Conservation (phyloP, 2,329 filamentous ascomycete genomes). For the Dothistroma pini region DNA sequence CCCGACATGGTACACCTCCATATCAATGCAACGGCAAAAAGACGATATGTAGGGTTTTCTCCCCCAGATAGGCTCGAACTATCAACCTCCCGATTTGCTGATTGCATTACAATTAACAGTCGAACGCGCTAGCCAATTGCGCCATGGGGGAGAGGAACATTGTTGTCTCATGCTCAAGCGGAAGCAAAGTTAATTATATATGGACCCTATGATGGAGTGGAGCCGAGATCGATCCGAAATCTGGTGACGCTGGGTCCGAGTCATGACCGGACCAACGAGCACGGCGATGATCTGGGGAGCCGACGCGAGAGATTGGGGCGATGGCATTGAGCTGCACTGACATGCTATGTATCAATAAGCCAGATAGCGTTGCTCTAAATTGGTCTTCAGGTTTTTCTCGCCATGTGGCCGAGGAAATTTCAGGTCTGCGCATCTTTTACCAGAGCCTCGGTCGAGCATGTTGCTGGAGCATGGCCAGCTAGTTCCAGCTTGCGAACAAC, state of each 20-base stretch:
- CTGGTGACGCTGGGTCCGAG: too few species aligned
- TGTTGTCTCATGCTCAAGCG: not conserved
- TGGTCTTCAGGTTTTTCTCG: not conserved
- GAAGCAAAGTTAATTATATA: not conserved
- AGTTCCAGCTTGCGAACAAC: not conserved
- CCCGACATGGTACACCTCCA: too few species aligned
- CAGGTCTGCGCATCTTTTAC: not conserved
- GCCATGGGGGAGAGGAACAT: constrained; percentile 8
- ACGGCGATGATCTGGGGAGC: not conserved
- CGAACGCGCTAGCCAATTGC: constrained; percentile 28
- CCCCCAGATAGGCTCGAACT: constrained; percentile 21
- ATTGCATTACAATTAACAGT: constrained; percentile 17
- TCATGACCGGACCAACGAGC: not conserved
- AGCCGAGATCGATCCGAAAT: not conserved
- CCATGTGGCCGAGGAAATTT: not conserved
- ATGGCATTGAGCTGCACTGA: not conserved
- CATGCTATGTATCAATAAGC: too few species aligned
- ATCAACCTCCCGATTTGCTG: constrained; percentile 20
- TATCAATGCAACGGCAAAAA: too few species aligned
- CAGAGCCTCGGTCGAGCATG: not conserved
- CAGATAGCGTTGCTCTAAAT: not conserved
- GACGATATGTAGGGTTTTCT: not conserved
- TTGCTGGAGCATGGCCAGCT: not conserved
- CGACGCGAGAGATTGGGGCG: not conserved
- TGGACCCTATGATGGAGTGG: too few species aligned